Evolutionary conservation across 2,329 filamentous ascomycete genomes (phyloP).

Genomic region (Thermomyces lanuginosus): DNA sequence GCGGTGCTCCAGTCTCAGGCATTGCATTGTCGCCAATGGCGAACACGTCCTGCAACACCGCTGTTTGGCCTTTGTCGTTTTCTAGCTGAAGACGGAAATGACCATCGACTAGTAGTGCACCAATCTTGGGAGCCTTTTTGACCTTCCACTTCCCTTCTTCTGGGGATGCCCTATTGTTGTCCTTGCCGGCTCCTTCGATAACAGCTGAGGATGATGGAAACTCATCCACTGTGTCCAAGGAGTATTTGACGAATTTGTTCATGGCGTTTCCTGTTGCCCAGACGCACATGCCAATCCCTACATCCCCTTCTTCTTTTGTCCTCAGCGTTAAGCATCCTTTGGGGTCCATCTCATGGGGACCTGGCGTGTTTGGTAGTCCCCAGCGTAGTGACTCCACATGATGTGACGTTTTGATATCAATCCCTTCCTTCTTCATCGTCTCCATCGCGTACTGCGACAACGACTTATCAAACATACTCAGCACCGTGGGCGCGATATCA

Average conservation of each 20-base stretch:
- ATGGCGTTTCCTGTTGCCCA: conserved; percentile 22
- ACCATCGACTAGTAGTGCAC: conserved; percentile 39
- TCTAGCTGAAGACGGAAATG: conserved; percentile 40
- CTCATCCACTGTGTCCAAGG: conserved; percentile 15
- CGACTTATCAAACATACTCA: conserved; percentile 45
- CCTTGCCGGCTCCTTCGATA: conserved; percentile 11
- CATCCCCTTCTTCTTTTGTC: conserved; percentile 37
- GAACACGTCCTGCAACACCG: conserved; percentile 37
- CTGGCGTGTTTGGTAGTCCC: conserved; percentile 29
- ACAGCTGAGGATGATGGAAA: conserved; percentile 19
- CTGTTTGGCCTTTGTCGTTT: conserved; percentile 18
- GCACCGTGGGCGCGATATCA: conserved; percentile 43
- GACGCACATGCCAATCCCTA: conserved; percentile 37
- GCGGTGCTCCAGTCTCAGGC: conserved; percentile 34
- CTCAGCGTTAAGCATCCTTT: conserved; percentile 35
- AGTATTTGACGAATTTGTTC: conserved; percentile 17
- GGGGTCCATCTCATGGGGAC: conserved; percentile 25
- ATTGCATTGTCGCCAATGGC: conserved; percentile 42
- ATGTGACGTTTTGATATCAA: conserved; percentile 42
- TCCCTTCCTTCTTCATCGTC: conserved; percentile 38
- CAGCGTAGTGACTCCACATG: conserved; percentile 38
- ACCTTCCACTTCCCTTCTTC: conserved; percentile 30
- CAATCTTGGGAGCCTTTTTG: conserved; percentile 31
- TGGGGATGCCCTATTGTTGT: conserved; percentile 2
- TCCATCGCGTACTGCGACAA: conserved; percentile 41